Evolutionary conservation across 768 basidiomycete genomes (phyloP), one percentile per base, ranked within the genome.

Genomic region (Roridomyces roridus): DNA sequence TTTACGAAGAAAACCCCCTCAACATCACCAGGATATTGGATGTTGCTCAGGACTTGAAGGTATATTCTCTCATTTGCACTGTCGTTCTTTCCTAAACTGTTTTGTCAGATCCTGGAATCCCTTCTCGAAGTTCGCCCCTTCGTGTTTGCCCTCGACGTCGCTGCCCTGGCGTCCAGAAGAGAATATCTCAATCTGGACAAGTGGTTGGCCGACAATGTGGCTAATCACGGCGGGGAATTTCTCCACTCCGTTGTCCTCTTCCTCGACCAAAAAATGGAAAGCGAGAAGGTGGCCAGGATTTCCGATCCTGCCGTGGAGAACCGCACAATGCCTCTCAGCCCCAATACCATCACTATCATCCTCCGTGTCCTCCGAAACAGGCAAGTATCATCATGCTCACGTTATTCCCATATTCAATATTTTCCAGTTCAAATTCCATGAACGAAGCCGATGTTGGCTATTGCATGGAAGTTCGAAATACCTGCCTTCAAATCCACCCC

Each of bases 161-260:
- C 97, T 21, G 91, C 95, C 5, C 77, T 97, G 39, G 96, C 97
- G 12, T 94, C 93, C 31, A 88, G 94, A 37, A 80, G 94, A 64
- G 96, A 98, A 72, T 93, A 95, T 68, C 79, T 98, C 65, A 95
- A 99, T 66, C 80, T 99, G 41, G 96, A 97, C 74, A 96, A 96
- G 73, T 99, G 96, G 96, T 80, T 98, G 15, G 87, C 91, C 14
- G 92, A 94, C 70, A 91, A 94, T 65, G 91, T 96, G 18, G 78
- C 85, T 20, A 77, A 81, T 44, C 91, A 96, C 59, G 94, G 93
- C 8, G 82, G 82, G 25, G 92, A 93, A 60, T 97, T 98, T 68
- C 81, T 97, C 29, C 87, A 89, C 54, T 86, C 92, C 8, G 86
- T 96, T 59, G 86, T 98, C 54, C 83, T 87, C 18, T 98, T 98